Evolutionary conservation across 108 stramenopile genomes (phyloP).

Genomic region (Skeletonema marinoi): DNA sequence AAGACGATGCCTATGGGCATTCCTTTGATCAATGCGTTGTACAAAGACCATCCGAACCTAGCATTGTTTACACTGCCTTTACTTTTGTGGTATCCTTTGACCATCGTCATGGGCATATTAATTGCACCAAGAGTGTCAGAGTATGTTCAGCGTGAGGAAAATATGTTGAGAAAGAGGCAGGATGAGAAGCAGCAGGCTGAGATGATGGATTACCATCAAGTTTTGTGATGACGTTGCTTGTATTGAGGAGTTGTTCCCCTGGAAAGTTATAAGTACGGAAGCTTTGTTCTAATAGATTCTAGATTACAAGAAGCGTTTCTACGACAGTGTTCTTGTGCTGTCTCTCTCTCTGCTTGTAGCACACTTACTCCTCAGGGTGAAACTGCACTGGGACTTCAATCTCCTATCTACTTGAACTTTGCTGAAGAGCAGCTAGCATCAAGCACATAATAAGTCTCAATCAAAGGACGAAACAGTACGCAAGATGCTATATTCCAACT

Average conservation of each 20-base stretch:
- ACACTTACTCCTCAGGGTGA: no score
- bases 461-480: no score
- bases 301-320: not conserved
- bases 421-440: no score
- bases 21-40: slow-evolving; percentile 32
- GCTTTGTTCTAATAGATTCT: not conserved
- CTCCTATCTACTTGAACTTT: no score
- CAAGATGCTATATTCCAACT: no score
- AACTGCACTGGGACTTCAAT: no score
- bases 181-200: not conserved
- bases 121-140: not conserved
- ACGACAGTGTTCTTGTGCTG: no score
- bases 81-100: slow-evolving; percentile 36
- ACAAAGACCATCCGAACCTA: slow-evolving; percentile 3
- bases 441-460: no score
- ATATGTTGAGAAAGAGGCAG: not conserved
- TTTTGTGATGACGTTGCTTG: not conserved
- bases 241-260: not conserved
- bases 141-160: not conserved
- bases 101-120: not conserved
- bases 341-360: no score
- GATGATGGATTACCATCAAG: slow-evolving; percentile 4
- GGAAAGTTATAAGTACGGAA: not conserved
- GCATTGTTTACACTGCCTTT: slow-evolving; percentile 29
- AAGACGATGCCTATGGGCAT: slow-evolving; percentile 75